phyloP scores from a whole-genome alignment of 2,329 filamentous ascomycete genomes.

The Penicillium sp. region DNA sequence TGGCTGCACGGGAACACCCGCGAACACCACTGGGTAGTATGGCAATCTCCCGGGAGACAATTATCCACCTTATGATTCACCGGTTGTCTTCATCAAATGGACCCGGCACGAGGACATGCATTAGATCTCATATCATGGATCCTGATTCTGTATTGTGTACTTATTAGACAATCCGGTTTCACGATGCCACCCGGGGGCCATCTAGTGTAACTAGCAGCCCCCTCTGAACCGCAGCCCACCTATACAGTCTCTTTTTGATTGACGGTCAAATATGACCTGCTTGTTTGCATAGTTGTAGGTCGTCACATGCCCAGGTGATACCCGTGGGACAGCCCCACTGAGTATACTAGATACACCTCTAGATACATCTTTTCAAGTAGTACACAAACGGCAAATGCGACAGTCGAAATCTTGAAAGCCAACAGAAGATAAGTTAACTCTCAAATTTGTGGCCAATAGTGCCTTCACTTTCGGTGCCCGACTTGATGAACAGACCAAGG shows the following conservation, averaged over 20 bases:
- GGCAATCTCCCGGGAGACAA: neutral
- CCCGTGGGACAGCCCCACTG: too few species aligned
- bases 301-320: too few species aligned
- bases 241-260: neutral
- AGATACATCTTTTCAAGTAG: too few species aligned
- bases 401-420: too few species aligned
- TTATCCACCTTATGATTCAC: neutral
- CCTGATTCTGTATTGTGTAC: neutral
- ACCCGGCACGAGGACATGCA: neutral
- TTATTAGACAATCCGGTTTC: neutral
- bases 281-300: neutral
- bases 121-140: neutral
- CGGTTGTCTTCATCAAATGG: neutral
- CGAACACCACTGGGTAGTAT: neutral
- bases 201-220: neutral
- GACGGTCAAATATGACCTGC: neutral
- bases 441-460: too few species aligned
- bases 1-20: conserved; percentile 8
- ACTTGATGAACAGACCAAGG: neutral
- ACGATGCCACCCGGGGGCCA: neutral
- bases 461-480: too few species aligned
- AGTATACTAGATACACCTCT: too few species aligned
- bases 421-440: too few species aligned
- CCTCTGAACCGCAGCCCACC: neutral
- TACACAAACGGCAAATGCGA: too few species aligned